Conservation (phyloP, 345 rosid species). For the Dovyalis caffra region DNA sequence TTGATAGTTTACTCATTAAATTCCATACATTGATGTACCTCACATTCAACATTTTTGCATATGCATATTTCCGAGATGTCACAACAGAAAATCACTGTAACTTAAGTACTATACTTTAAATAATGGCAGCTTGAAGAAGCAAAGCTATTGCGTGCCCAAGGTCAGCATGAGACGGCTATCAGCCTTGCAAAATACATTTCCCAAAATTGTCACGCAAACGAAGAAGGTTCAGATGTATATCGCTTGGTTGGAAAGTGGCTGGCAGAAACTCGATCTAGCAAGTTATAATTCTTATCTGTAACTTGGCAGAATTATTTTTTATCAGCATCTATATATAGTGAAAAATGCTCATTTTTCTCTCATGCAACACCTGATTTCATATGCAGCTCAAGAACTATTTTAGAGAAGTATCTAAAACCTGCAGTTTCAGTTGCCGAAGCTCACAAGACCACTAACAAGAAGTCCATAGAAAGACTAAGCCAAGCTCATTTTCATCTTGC, state of each 20-base stretch:
- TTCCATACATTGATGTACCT: background rate
- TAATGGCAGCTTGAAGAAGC: constrained; percentile 89
- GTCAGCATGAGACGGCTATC: constrained; percentile 92
- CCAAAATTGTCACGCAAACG: constrained; percentile 53
- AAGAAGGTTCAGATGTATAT: constrained; percentile 68
- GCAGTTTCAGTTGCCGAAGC: constrained; percentile 79
- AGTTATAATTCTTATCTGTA: constrained; percentile 38
- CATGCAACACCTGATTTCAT: constrained; percentile 11
- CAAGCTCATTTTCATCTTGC: constrained; percentile 89
- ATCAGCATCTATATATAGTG: constrained; percentile 8
- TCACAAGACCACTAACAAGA: constrained; percentile 48
- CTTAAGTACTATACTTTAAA: background rate
- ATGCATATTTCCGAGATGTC: background rate
- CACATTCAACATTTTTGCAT: background rate
- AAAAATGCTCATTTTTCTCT: constrained; percentile 16
- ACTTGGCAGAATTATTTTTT: constrained; percentile 14
- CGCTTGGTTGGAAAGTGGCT: constrained; percentile 97
- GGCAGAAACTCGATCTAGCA: constrained; percentile 97
- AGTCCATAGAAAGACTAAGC: constrained; percentile 67
- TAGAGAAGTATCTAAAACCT: constrained; percentile 87
- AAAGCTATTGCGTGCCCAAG: constrained; percentile 85
- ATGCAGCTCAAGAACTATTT: constrained; percentile 88
- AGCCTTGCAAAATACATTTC: constrained; percentile 80
- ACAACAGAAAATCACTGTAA: background rate
- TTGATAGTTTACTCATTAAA: background rate